phyloP scores from a whole-genome alignment of 306 rosid genomes.

The Lotus japonicus region DNA sequence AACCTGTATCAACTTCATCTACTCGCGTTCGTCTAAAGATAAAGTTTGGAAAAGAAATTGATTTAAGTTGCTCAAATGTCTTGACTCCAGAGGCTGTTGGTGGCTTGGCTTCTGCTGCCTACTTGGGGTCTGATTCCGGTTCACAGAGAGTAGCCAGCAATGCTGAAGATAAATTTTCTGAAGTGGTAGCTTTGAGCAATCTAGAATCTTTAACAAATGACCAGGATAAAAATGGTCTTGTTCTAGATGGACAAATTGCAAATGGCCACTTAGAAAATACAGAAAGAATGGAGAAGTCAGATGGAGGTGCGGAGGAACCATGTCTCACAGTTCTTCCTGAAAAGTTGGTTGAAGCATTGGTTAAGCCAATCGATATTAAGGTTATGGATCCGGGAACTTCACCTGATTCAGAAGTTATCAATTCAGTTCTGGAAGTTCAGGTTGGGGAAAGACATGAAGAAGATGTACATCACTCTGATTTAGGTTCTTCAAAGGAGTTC shows the following conservation, averaged over 20 bases:
- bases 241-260: conserved; percentile 38
- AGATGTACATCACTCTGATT: conserved; percentile 35
- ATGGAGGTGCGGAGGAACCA: conserved; percentile 33
- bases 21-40: conserved; percentile 74
- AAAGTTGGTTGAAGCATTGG: conserved; percentile 43
- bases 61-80: conserved; percentile 40
- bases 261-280: conserved; percentile 39
- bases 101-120: conserved; percentile 35
- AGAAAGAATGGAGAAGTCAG: conserved; percentile 34
- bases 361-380: conserved; percentile 35
- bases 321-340: conserved; percentile 33
- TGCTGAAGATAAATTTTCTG: conserved; percentile 31
- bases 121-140: conserved; percentile 26
- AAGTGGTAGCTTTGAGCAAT: conserved; percentile 26
- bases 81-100: conserved; percentile 46
- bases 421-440: conserved; percentile 58
- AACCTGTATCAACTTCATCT: conserved; percentile 35
- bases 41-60: conserved; percentile 56
- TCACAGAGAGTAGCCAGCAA: conserved; percentile 29
- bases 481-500: conserved; percentile 42
- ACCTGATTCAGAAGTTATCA: conserved; percentile 96
- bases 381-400: conserved; percentile 92
- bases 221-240: conserved; percentile 37
- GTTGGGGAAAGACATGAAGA: conserved; percentile 47
- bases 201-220: conserved; percentile 28